Conservation (phyloP, 192 early-diverging fungal genomes). For the Nowakowskiella sp. region DNA sequence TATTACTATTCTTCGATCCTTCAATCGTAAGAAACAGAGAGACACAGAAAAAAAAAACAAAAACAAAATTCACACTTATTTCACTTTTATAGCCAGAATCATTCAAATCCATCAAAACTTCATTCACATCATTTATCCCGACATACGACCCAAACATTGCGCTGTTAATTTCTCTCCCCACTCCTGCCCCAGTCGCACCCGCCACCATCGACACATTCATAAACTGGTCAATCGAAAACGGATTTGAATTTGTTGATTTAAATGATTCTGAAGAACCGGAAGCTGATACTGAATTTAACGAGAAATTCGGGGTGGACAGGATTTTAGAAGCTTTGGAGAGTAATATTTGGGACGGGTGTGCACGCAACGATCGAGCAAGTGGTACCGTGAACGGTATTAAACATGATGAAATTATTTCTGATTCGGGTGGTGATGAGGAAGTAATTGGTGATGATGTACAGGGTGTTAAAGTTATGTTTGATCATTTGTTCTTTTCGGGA, state of each 20-base stretch:
- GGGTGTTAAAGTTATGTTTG: no score
- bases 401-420: no score
- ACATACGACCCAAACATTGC: conserved; percentile 43
- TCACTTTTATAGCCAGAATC: conserved; percentile 34
- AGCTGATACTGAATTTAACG: conserved; percentile 12
- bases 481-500: no score
- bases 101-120: conserved; percentile 45
- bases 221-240: conserved; percentile 54
- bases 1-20: conserved; percentile 56
- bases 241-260: conserved; percentile 58
- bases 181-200: background rate
- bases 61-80: background rate
- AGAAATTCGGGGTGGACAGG: conserved; percentile 44
- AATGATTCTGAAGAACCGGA: conserved; percentile 12
- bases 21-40: no score
- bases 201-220: conserved; percentile 25
- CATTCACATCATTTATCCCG: conserved; percentile 48
- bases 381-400: no score
- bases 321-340: conserved; percentile 53
- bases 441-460: no score
- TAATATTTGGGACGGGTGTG: conserved; percentile 60
- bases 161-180: conserved; percentile 38
- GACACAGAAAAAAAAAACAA: no score
- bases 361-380: conserved; percentile 17
- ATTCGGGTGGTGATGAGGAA: no score